Base-by-base conservation (phyloP, 352 stramenopile species). In the Aphanomyces astaci region DNA sequence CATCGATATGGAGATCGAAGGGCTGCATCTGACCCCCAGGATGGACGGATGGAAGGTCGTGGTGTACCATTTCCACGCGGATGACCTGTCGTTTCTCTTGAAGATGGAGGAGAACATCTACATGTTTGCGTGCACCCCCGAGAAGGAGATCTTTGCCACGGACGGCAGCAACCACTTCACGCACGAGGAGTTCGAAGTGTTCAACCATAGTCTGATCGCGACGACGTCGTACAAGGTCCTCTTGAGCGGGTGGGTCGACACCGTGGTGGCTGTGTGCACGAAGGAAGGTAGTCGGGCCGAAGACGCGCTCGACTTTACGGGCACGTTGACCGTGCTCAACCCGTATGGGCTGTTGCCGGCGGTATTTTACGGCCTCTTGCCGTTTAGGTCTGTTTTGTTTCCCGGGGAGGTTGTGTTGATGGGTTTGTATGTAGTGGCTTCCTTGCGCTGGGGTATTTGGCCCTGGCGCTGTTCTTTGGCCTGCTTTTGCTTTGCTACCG, bases 61-160 rank as follows among this genome's bases (percentile, higher is more conserved):
- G 22, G 78, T 92, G 52, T 90, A 92, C 65, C 81, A 90, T 52
- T 94, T 92, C 75, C 86, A 94, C 72, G 84, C 88, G 27, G 79
- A 89, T 63, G 84, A 70, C 53, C 85, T 87, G 71, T 73, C 86
- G 36, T 69, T 77, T 30, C 88, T 94, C 65, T 72, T 73, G 69
- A 62, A 71, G 0, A 79, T 92, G 27, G 76, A 83, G 15, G 76
- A 83, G 67, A 87, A 90, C 54, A 81, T 94, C 31, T 80, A 88
- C 67, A 72, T 92, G 22, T 72, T 94, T 43, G 86, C 86, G 28
- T 94, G 86, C 66, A 81, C 76, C 1, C 52, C 75, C 25, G 3
- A 28, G 19, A 72, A 78, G 40, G 57, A 73, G 4, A 69, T 64
- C 13, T 71, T 87, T 57, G 72, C 73, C 9, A 79, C 89, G 45